Evolutionary conservation across 768 basidiomycete species (phyloP).

Genomic region (Coprinopsis cinerea): DNA sequence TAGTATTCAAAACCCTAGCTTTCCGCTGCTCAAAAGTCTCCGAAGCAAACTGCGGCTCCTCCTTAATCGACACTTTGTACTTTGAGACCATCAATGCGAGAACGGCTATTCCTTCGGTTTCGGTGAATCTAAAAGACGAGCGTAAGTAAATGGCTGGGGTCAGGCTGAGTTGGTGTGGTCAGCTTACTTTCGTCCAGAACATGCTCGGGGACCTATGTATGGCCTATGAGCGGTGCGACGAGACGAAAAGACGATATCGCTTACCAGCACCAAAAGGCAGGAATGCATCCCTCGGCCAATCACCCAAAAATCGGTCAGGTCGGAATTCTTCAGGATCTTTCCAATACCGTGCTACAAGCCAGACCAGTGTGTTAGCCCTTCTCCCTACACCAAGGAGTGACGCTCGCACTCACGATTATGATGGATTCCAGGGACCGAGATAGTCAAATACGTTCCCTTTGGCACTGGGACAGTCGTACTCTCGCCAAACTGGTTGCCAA

Average conservation of each 20-base stretch:
- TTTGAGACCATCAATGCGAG: constrained; percentile 46
- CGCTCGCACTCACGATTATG: constrained; percentile 33
- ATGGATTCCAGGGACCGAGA: constrained; percentile 31
- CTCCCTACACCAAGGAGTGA: neutral
- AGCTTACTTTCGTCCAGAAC: too few species aligned
- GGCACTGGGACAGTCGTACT: constrained; percentile 10
- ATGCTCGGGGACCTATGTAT: too few species aligned
- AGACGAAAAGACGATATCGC: too few species aligned
- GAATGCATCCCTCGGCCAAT: constrained; percentile 18
- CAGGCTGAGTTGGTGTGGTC: too few species aligned
- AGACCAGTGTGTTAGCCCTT: too few species aligned
- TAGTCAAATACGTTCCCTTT: constrained; percentile 15
- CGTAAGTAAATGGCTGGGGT: too few species aligned
- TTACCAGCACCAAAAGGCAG: constrained; percentile 15
- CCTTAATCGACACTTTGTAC: constrained; percentile 41
- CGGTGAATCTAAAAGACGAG: constrained; percentile 29
- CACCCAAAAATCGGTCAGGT: constrained; percentile 14
- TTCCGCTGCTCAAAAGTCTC: constrained; percentile 40
- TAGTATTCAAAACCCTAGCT: constrained; percentile 29
- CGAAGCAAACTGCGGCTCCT: constrained; percentile 39
- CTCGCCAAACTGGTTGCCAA: constrained; percentile 9
- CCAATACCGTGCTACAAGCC: constrained; percentile 41
- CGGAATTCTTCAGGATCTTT: constrained; percentile 35
- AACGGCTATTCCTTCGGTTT: constrained; percentile 40
- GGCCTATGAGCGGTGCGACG: too few species aligned